Evolutionary conservation across 768 basidiomycete genomes (phyloP).

Genomic region (Sporobolomyces phaffii): DNA sequence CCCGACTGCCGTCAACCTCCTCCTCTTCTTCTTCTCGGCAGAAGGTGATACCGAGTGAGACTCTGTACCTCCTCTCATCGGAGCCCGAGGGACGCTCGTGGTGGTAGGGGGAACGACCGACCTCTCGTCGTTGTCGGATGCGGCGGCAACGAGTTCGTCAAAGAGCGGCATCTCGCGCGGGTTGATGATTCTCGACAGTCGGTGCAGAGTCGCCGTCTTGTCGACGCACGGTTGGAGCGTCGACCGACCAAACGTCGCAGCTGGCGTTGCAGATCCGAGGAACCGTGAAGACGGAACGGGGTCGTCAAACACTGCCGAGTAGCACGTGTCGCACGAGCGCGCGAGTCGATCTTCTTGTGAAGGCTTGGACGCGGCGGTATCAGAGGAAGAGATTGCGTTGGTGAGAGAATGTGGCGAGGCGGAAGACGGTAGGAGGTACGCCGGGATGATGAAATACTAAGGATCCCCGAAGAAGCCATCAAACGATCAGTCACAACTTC

Average conservation of each 20-base stretch:
- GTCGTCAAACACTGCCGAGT: conserved; percentile 64
- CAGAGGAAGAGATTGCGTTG: not conserved
- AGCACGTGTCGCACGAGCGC: conserved; percentile 79
- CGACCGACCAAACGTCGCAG: not conserved
- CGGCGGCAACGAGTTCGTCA: not conserved
- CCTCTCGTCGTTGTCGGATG: no score
- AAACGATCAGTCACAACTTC: no score
- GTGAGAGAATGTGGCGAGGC: not conserved
- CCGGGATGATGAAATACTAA: conserved; percentile 74
- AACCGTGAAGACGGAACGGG: conserved; percentile 14
- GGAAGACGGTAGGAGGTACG: not conserved
- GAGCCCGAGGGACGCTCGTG: no score
- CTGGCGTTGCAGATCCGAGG: not conserved
- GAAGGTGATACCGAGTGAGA: no score
- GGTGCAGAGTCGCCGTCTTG: not conserved
- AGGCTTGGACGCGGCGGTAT: conserved; percentile 46
- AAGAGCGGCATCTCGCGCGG: conserved; percentile 1
- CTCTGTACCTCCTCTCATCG: no score
- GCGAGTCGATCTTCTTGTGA: conserved; percentile 50
- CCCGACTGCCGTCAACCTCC: conserved; percentile 5
- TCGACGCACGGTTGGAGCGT: conserved; percentile 3
- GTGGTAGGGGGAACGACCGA: no score
- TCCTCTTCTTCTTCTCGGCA: not conserved
- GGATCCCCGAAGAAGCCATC: no score
- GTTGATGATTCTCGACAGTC: conserved; percentile 3